A percentile compares a stretch with the other conserved stretches of the same genome.
phyloP scores from a whole-genome alignment of 2,329 filamentous ascomycete species.

The Pseudocercospora crystallina region DNA sequence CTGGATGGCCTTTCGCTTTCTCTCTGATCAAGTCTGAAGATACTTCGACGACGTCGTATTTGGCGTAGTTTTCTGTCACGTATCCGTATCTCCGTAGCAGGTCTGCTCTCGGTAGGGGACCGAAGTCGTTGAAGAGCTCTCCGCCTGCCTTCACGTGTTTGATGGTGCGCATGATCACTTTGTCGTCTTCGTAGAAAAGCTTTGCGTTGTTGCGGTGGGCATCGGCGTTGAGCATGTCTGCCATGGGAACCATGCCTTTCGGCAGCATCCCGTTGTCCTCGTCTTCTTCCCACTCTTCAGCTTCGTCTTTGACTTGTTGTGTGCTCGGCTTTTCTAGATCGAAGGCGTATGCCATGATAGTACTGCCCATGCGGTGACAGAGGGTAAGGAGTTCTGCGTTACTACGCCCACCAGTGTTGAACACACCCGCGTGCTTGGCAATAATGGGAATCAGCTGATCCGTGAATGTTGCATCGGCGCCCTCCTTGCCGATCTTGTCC shows the following conservation, averaged over 20 bases:
- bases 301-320: slow-evolving; percentile 59
- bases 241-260: slow-evolving; percentile 88
- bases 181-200: slow-evolving; percentile 59
- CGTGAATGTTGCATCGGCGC: slow-evolving; percentile 69
- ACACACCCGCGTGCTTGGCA: slow-evolving; percentile 38
- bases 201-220: slow-evolving; percentile 76
- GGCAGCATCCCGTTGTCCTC: slow-evolving; percentile 39
- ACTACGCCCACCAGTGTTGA: slow-evolving; percentile 42
- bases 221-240: slow-evolving; percentile 86
- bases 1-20: slow-evolving; percentile 37
- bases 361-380: slow-evolving; percentile 79
- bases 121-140: slow-evolving; percentile 87
- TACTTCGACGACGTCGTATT: slow-evolving; percentile 82
- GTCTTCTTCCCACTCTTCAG: slow-evolving; percentile 45
- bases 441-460: slow-evolving; percentile 57
- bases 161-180: slow-evolving; percentile 69
- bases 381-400: slow-evolving; percentile 53
- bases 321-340: slow-evolving; percentile 61
- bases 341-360: slow-evolving; percentile 92
- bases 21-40: slow-evolving; percentile 59
- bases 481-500: slow-evolving; percentile 70
- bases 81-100: slow-evolving; percentile 84
- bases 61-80: slow-evolving; percentile 72
- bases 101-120: slow-evolving; percentile 78
- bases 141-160: slow-evolving; percentile 67